Conservation (phyloP, 176 grass and related monocot genomes). For the Echinochloa phyllopogon region DNA sequence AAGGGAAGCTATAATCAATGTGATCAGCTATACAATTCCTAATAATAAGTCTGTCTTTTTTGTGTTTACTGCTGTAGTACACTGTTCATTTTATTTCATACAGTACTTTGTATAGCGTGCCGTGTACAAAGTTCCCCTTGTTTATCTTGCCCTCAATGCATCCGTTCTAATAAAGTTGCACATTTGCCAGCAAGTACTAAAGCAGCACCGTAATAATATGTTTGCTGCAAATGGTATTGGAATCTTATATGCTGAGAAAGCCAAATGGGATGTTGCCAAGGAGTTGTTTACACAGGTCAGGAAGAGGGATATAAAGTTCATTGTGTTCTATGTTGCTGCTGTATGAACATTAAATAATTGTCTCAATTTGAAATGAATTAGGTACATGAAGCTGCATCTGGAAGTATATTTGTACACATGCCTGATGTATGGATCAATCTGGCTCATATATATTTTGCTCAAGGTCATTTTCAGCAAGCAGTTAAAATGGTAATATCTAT, state of each 20-base stretch:
- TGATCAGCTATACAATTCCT: no score
- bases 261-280: slow-evolving; percentile 91
- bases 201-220: slow-evolving; percentile 75
- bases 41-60: background rate
- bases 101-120: background rate
- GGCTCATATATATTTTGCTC: slow-evolving; percentile 94
- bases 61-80: background rate
- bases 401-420: slow-evolving; percentile 90
- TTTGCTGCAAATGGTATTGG: slow-evolving; percentile 97
- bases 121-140: background rate
- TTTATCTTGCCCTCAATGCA: background rate
- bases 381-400: slow-evolving; percentile 98
- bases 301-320: background rate
- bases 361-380: slow-evolving; percentile 52
- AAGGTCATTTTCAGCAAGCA: slow-evolving; percentile 92
- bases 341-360: slow-evolving; percentile 21
- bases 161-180: slow-evolving; percentile 6
- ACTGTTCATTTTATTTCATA: background rate
- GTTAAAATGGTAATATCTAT: slow-evolving; percentile 70
- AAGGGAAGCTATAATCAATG: no score
- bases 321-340: slow-evolving; percentile 17
- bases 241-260: slow-evolving; percentile 89
- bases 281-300: slow-evolving; percentile 95
- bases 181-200: slow-evolving; percentile 69
- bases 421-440: slow-evolving; percentile 98